Evolutionary conservation across 208 protist species (phyloP).

Genomic region (Trypanosoma scelopori): DNA sequence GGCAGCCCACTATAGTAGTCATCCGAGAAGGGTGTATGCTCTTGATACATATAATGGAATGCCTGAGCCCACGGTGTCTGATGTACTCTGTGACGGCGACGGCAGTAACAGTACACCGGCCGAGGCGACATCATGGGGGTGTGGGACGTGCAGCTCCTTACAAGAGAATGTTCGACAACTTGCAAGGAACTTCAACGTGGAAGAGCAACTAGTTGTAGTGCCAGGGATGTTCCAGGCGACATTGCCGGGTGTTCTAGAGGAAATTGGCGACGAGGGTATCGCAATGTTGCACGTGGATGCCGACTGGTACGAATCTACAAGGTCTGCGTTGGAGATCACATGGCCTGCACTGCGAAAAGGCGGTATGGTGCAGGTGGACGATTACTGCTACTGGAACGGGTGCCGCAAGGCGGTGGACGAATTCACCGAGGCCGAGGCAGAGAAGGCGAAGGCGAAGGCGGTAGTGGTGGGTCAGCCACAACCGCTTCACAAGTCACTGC

Average conservation of each 20-base stretch:
- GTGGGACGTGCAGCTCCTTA: constrained; percentile 59
- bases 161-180: constrained; percentile 41
- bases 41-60: constrained; percentile 77
- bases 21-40: constrained; percentile 46
- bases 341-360: constrained; percentile 34
- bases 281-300: constrained; percentile 71
- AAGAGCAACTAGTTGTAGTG: constrained; percentile 47
- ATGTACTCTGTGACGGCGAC: constrained; percentile 21
- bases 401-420: constrained; percentile 67
- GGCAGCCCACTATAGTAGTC: constrained; percentile 18
- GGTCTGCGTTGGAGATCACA: constrained; percentile 39
- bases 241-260: constrained; percentile 40
- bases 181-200: constrained; percentile 60
- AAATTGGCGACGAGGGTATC: constrained; percentile 32
- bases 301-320: constrained; percentile 82
- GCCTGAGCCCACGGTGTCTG: constrained; percentile 48
- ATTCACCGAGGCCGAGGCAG: constrained; percentile 16
- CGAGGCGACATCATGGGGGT: constrained; percentile 47
- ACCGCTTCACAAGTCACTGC: not conserved
- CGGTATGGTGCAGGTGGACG: constrained; percentile 73
- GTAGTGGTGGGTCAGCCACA: too few relatives aligned
- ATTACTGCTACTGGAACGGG: constrained; percentile 83
- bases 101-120: constrained; percentile 3
- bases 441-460: not conserved
- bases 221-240: constrained; percentile 54